Base-by-base conservation (phyloP, 331 rosid species). In the Dryas integrifolia region DNA sequence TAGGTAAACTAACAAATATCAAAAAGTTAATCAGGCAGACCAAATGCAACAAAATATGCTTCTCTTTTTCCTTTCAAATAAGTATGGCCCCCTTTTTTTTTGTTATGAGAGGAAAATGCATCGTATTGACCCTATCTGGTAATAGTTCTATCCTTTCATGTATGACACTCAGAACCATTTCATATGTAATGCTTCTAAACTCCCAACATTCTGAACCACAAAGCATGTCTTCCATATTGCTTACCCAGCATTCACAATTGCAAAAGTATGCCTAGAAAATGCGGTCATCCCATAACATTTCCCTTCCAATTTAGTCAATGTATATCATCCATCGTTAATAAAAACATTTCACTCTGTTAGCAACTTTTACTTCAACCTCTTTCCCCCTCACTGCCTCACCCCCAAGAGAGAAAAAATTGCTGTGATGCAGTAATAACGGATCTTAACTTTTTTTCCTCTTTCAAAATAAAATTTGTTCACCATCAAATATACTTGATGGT, bases 51-150 rank as follows among this genome's bases (percentile, higher is more conserved):
- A 59, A 8, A 35, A 59, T 35, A 59, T 38, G 11, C 12, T 59
- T 35, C 65, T 12, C 24, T 59, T 59, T 50, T 59, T 59, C 12
- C 24, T 59, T 14, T 38, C 65, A 59, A 59, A 59, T 59, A 59
- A 59, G 44, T 3, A 14, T 59, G 65, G 21, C 44, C 6, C 15
- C 44, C 24, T 59, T 35, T 59, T n/a, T n/a, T 13, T 59, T 11
- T 58, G 41, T 58, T 58, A 58, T 16, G 26, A 18, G 4, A 53
- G 59, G 26, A 53, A 53, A 53, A 7, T 53, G 26, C 5, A 53
- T n/a, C 6, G 13, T 14, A 5, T 50, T 12, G 55, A 2, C 55
- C 59, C 59, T 18, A 1, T 53, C 18, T 53, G 59, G 35, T 16
- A 53, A 18, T 16, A 30, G 59, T 2, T 53, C 9, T 6, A 16